A percentile compares a stretch with the other conserved stretches of the same genome.
Conservation (phyloP, 2,329 filamentous ascomycete genomes). For the Aspergillus bombycis region DNA sequence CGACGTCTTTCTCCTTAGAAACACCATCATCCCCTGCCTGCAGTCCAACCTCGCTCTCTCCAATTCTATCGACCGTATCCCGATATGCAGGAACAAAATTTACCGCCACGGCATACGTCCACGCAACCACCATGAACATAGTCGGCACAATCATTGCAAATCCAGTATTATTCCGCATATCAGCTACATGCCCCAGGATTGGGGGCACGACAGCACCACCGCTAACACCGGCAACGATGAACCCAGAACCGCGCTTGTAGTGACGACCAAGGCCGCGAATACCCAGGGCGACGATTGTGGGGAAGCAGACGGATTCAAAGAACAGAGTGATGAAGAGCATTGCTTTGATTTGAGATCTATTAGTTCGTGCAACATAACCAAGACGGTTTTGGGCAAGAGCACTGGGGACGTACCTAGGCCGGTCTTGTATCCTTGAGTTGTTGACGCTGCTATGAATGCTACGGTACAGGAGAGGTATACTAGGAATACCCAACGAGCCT, state of each 20-base stretch:
- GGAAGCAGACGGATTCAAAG: constrained; percentile 81
- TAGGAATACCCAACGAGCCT: constrained; percentile 71
- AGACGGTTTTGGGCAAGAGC: background rate
- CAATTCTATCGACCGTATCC: constrained; percentile 62
- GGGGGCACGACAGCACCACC: constrained; percentile 77
- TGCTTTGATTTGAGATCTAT: constrained; percentile 20
- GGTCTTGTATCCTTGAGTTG: constrained; percentile 51
- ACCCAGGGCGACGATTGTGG: constrained; percentile 77
- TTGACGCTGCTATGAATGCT: constrained; percentile 58
- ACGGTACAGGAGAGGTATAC: constrained; percentile 67
- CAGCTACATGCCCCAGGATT: constrained; percentile 69
- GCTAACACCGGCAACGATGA: constrained; percentile 71
- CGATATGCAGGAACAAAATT: constrained; percentile 70
- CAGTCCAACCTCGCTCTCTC: constrained; percentile 50
- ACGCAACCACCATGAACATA: constrained; percentile 61
- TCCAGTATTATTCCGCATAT: constrained; percentile 62
- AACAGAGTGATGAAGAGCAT: constrained; percentile 74
- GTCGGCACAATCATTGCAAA: constrained; percentile 69
- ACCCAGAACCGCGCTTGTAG: constrained; percentile 75
- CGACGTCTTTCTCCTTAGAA: constrained; percentile 20
- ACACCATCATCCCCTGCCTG: constrained; percentile 36
- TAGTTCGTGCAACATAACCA: background rate
- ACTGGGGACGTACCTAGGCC: constrained; percentile 45
- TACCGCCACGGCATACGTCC: constrained; percentile 61
- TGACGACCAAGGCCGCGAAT: constrained; percentile 76